Percentiles rank a stretch among this genome's conserved stretches.
Conservation (phyloP, 163 green algal species). For the Chlorella variabilis region DNA sequence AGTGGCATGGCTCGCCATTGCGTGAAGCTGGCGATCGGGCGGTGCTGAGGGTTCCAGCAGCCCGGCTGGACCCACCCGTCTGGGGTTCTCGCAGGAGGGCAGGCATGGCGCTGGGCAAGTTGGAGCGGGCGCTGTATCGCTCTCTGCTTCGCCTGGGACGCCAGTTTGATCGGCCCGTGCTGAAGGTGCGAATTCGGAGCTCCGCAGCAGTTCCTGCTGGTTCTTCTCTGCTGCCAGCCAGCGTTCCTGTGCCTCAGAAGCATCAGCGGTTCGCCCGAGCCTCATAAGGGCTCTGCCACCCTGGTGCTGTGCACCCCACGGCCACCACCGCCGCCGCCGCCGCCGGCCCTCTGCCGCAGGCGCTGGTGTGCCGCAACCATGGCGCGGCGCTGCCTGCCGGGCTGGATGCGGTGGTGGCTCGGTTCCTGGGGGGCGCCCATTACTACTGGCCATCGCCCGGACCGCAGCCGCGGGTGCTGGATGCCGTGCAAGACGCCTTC, state of each 20-base stretch:
- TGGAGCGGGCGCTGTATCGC: constrained; percentile 10
- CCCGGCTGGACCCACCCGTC: no score
- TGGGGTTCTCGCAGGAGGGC: no score
- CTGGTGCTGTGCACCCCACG: not conserved
- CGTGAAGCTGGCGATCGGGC: no score
- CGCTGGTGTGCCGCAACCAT: constrained; percentile 29
- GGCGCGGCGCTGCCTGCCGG: constrained; percentile 9
- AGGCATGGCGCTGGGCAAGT: no score
- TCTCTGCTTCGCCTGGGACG: not conserved
- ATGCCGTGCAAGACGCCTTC: constrained; percentile 6
- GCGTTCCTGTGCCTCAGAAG: no score
- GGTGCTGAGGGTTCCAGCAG: no score
- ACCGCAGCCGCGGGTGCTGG: not conserved
- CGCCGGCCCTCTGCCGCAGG: not conserved
- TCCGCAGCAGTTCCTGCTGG: no score
- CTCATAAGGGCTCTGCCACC: no score
- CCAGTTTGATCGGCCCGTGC: constrained; percentile 10
- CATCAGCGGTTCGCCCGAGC: no score
- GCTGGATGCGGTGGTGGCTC: constrained; percentile 26
- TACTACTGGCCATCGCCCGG: constrained; percentile 34
- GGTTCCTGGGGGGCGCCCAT: constrained; percentile 14
- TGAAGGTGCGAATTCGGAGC: constrained; percentile 7
- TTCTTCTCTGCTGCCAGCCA: no score
- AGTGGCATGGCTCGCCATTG: no score
- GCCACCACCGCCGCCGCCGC: not conserved